Evolutionary conservation across 768 basidiomycete species (phyloP).

Genomic region (Hypholoma sublateritium): DNA sequence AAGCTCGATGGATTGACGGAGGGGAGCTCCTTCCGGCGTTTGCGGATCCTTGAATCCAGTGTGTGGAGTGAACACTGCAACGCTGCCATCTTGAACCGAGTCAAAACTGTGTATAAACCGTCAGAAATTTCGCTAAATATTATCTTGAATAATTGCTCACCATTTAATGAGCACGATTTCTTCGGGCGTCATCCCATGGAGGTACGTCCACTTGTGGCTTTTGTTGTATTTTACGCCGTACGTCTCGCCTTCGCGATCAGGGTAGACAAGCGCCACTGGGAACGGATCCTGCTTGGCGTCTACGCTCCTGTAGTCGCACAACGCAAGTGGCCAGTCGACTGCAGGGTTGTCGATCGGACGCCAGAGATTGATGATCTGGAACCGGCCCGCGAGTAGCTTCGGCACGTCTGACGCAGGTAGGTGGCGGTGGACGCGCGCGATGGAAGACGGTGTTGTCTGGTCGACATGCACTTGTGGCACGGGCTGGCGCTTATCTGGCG

Average conservation of each 20-base stretch:
- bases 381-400: constrained; percentile 43
- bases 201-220: constrained; percentile 53
- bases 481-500: constrained; percentile 42
- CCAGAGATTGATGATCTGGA: constrained; percentile 66
- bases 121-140: background rate
- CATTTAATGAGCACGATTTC: constrained; percentile 53
- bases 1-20: constrained; percentile 61
- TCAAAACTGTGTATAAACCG: constrained; percentile 19
- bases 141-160: background rate
- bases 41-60: constrained; percentile 58
- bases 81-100: constrained; percentile 41
- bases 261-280: constrained; percentile 45
- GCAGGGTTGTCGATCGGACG: constrained; percentile 51
- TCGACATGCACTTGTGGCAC: constrained; percentile 50
- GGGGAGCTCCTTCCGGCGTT: constrained; percentile 47
- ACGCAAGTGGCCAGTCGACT: constrained; percentile 48
- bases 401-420: constrained; percentile 46
- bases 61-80: constrained; percentile 60
- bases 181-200: constrained; percentile 42
- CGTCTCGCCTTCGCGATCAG: constrained; percentile 54
- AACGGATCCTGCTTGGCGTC: constrained; percentile 39
- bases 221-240: constrained; percentile 44
- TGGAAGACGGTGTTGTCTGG: constrained; percentile 46
- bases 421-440: constrained; percentile 49
- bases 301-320: constrained; percentile 53